phyloP scores from a whole-genome alignment of 1,284 basidiomycete species.

The Trichosporon sp. region DNA sequence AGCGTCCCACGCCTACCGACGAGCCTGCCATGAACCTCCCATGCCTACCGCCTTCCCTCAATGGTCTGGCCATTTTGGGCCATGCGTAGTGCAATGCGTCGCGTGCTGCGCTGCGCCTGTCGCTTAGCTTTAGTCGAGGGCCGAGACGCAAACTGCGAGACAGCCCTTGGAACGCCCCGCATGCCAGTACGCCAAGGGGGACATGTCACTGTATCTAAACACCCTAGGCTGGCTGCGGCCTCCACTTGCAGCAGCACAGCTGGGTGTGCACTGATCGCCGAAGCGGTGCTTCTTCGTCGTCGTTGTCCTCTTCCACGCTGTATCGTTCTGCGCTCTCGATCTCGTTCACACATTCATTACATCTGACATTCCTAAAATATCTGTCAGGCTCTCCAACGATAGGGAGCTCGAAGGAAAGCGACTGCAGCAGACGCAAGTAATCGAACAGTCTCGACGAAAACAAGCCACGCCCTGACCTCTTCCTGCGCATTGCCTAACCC shows the following conservation, averaged over 20 bases:
- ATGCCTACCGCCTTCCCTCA: not conserved
- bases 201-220: not conserved
- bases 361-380: no score
- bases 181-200: not conserved
- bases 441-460: not conserved
- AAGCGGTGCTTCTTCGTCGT: constrained; percentile 7
- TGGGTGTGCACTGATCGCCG: constrained; percentile 2
- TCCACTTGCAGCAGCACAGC: not conserved
- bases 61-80: not conserved
- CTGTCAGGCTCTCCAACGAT: no score
- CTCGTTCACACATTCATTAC: not conserved
- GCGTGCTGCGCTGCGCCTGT: no score
- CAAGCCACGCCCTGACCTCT: not conserved
- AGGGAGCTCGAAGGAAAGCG: no score
- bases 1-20: not conserved
- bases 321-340: not conserved
- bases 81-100: not conserved
- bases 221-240: not conserved
- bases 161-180: not conserved
- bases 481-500: no score
- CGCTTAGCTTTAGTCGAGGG: not conserved
- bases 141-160: not conserved
- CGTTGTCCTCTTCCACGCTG: not conserved
- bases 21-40: not conserved
- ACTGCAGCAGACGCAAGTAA: not conserved